These are phyloP conservation scores for Takakia lepidozioides DNA, from an alignment of 225 moss, liverwort and hornwort species.

Conservation along the genomic window DNA sequence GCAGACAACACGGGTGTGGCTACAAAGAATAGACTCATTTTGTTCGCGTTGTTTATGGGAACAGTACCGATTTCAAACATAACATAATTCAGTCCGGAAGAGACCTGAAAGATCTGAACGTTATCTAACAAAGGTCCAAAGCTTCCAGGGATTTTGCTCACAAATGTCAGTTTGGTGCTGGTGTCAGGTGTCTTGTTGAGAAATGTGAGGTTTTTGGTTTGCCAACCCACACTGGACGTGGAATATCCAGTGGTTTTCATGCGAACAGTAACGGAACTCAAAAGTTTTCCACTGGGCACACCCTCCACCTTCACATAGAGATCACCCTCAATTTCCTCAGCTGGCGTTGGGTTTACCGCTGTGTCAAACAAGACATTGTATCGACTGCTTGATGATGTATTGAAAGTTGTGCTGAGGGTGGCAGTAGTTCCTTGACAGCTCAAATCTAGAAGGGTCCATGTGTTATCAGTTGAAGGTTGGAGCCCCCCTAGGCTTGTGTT, in stretches of 20 bases:
- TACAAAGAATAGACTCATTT: too few relatives aligned
- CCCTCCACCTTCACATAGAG: constrained; percentile 14
- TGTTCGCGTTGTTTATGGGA: too few relatives aligned
- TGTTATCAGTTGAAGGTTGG: constrained; percentile 29
- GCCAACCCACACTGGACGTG: constrained; percentile 43
- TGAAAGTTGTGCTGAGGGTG: constrained; percentile 27
- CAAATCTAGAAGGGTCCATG: constrained; percentile 24
- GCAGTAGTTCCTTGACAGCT: constrained; percentile 9
- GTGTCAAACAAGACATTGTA: constrained; percentile 50
- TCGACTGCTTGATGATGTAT: background rate
- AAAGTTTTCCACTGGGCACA: constrained; percentile 5
- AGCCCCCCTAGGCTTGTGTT: background rate
- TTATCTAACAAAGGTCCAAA: constrained; percentile 69
- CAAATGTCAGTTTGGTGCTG: constrained; percentile 16
- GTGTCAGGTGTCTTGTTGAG: constrained; percentile 10
- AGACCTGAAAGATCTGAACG: constrained; percentile 30
- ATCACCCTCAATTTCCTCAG: background rate
- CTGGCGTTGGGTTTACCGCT: constrained; percentile 26
- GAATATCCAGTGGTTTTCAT: constrained; percentile 35
- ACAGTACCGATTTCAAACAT: too few relatives aligned
- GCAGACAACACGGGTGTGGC: too few relatives aligned
- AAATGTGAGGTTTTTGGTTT: constrained; percentile 26
- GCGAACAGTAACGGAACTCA: constrained; percentile 2
- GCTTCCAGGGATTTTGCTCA: constrained; percentile 25
- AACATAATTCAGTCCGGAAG: too few relatives aligned